Base-by-base conservation (phyloP, 2,329 filamentous ascomycete species). In the Blastomyces silverae region DNA sequence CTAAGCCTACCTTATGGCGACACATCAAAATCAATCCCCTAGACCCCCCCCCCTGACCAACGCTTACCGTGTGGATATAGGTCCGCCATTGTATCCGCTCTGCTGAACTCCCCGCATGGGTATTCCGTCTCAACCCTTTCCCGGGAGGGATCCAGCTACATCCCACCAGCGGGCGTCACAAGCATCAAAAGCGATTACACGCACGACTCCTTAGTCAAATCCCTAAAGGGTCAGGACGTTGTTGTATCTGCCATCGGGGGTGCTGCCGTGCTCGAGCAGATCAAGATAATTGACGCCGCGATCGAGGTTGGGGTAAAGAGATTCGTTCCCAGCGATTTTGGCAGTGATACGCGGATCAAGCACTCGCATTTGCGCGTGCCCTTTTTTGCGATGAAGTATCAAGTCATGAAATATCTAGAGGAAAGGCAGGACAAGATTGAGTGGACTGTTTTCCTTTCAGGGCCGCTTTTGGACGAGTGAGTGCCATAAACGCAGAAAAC, bases 181-280 rank as follows among this genome's bases (percentile, higher is more conserved):
- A 56, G 53, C 6, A 55, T 69, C 42, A 66, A 65, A 58, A 65
- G 62, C 56, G 71, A 72, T 60, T 72, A 70, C 64, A 63, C 64
- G 28, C 61, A 66, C n/a, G 65, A 65, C 8, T 70, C 69, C 31
- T 63, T 73, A 8, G 66, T 64, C 17, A 25, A 63, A 8, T 69
- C 66, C 6, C 66, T 73, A 25, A 60, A 67, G 58, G 67, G 62
- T 2, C 66, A 69, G 50, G 67, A 71, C 56, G 69, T 65, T 11
- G 65, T 72, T 7, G 65, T 71, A 48, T 72, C 70, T 1, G 62
- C 66, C 39, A 62, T 71, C 48, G 52, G 65, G 5, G 61, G 42
- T 5, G 25, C 25, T 25, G 58, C 67, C 2, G 37, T 66, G 20
- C 44, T 22, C 3, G 37, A 50, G 17, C 64, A 67, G 44, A 46